Evolutionary conservation across 192 early-diverging fungal species (phyloP), one percentile per base, ranked within the genome.

Genomic region (Dissophora ornata): DNA sequence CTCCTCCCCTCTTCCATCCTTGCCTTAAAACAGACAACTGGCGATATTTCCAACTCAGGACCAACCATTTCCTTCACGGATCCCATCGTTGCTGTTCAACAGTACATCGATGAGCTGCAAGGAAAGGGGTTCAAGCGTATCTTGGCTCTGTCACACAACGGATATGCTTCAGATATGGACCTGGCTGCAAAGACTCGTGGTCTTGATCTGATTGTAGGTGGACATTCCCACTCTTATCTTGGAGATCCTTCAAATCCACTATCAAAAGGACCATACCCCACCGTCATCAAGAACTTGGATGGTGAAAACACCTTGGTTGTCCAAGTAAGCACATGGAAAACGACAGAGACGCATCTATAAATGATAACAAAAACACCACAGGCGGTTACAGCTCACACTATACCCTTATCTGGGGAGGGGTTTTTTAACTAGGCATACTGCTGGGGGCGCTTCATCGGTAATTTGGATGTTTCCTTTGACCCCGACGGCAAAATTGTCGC

Each of bases 181-280:
- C 71, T 88, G 16, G 89, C 87, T 18, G 60, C 54, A 19, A 75
- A 70, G 18, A 84, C 80, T 28, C 57, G 64, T 33, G 88, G 90
- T 15, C 46, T 90, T 9, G 71, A 73, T 30, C 32, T 89, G 28
- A 88, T 90, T 78, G 81, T 91, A 34, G 92, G 90, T 49, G 90
- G 90, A 19, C 90, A 93, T 75, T 86, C 87, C 16, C 92, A 93
- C 78, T 79, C 88, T 32, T 84, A 88, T 45, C 63, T 90, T 8
- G 58, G 44, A 33, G 75, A 70, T 25, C 77, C 81, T 13, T 61
- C 53, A 21, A 48, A 60, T 24, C 29, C 58, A 18, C 30, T 60
- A 3, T 60, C 28, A 9, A 24, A 46, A 26, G 92, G 90, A 2
- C 62, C 84, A 2, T 92, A 90, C 67, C 90, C 90, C 5, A 90